phyloP scores from a whole-genome alignment of 1,284 basidiomycete genomes.

The Trametes pubescens region DNA sequence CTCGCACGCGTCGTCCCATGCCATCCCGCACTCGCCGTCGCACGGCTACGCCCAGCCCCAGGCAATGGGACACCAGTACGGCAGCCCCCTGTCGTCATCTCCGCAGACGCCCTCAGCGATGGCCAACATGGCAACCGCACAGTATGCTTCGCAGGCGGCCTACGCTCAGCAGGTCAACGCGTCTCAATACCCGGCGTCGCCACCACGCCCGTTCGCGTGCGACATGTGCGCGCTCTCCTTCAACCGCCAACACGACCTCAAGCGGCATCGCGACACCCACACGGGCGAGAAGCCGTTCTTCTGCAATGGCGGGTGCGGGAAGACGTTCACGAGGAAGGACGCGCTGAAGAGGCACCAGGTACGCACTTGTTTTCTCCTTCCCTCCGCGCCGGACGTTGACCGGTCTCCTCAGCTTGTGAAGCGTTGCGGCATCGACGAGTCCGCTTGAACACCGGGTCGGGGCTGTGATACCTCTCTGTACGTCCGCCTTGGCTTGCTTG shows the following conservation, averaged over 20 bases:
- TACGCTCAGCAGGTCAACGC: constrained; percentile 42
- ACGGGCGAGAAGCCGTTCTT: constrained; percentile 82
- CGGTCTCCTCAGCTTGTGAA: constrained; percentile 69
- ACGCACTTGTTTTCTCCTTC: constrained; percentile 16
- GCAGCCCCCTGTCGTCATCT: constrained; percentile 34
- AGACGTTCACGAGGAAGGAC: constrained; percentile 85
- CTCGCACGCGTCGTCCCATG: constrained; percentile 31
- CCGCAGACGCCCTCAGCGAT: constrained; percentile 36
- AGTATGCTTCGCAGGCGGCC: constrained; percentile 37
- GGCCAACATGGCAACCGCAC: constrained; percentile 38
- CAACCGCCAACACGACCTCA: constrained; percentile 83
- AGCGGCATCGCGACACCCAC: constrained; percentile 82
- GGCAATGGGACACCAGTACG: constrained; percentile 36
- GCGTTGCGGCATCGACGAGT: constrained; percentile 75
- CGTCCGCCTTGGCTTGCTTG: constrained; percentile 5
- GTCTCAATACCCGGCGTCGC: constrained; percentile 68
- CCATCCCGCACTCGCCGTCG: constrained; percentile 31
- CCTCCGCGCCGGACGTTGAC: constrained; percentile 18
- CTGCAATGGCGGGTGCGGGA: constrained; percentile 82
- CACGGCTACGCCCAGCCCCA: constrained; percentile 41
- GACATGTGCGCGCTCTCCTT: constrained; percentile 84
- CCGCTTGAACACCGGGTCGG: constrained; percentile 47
- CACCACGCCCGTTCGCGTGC: constrained; percentile 76
- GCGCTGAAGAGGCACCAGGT: constrained; percentile 84
- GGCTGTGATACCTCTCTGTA: constrained; percentile 24